Conservation (phyloP, 805 yeast genomes). For the Tetrapisispora namnaoensis region DNA sequence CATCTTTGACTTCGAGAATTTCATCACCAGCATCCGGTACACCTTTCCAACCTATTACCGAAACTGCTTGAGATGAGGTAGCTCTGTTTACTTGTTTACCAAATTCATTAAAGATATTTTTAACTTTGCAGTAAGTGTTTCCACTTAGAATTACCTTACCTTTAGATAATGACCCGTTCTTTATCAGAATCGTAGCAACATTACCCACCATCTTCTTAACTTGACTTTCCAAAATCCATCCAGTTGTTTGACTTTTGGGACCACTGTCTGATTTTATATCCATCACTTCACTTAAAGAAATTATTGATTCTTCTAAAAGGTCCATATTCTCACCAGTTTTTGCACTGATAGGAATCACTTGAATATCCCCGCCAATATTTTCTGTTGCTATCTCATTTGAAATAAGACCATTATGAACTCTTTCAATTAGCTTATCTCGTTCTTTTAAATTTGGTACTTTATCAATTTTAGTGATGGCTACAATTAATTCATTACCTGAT, state of each 20-base stretch:
- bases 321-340: slow-evolving; percentile 86
- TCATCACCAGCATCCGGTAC: slow-evolving; percentile 87
- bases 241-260: slow-evolving; percentile 48
- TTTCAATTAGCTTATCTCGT: slow-evolving; percentile 56
- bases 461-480: slow-evolving; percentile 90
- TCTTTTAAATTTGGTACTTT: slow-evolving; percentile 35
- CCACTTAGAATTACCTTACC: slow-evolving; percentile 83
- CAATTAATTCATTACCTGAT: slow-evolving; percentile 44
- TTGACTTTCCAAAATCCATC: slow-evolving; percentile 83
- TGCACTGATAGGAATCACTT: slow-evolving; percentile 79
- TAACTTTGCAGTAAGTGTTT: slow-evolving; percentile 73
- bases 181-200: slow-evolving; percentile 74
- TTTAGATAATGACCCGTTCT: slow-evolving; percentile 61
- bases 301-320: slow-evolving; percentile 77
- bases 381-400: slow-evolving; percentile 75
- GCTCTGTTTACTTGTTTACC: slow-evolving; percentile 58
- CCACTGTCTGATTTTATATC: slow-evolving; percentile 57
- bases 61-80: slow-evolving; percentile 83
- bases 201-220: slow-evolving; percentile 75
- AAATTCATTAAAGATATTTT: slow-evolving; percentile 63
- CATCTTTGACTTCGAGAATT: slow-evolving; percentile 66
- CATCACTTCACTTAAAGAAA: slow-evolving; percentile 72
- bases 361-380: slow-evolving; percentile 92
- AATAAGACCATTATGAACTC: slow-evolving; percentile 69
- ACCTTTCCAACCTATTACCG: slow-evolving; percentile 89